A percentile compares a stretch with the other conserved stretches of the same genome.
Conservation (phyloP, 257 asterid genomes). For the Eucommia ulmoides region DNA sequence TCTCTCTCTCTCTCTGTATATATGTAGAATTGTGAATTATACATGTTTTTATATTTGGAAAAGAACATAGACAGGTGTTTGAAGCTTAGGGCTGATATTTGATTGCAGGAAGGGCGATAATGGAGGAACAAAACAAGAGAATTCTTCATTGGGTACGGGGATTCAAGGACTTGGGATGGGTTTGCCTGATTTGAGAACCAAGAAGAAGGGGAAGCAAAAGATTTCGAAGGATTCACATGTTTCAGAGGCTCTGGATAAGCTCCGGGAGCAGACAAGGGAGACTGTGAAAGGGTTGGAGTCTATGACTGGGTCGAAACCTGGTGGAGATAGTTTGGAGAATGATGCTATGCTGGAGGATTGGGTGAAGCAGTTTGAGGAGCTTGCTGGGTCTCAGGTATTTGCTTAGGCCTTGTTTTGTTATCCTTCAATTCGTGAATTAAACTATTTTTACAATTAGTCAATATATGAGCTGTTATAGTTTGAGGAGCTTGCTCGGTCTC, state of each 20-base stretch:
- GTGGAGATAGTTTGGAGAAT: constrained; percentile 39
- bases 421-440: neutral
- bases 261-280: constrained; percentile 90
- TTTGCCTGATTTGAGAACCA: constrained; percentile 78
- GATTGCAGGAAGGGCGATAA: constrained; percentile 28
- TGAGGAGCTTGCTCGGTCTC: constrained; percentile 92
- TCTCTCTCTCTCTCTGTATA: too few species aligned
- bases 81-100: too few species aligned
- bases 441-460: too few species aligned
- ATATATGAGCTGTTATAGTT: too few species aligned
- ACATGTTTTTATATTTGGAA: too few species aligned
- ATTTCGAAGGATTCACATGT: constrained; percentile 56
- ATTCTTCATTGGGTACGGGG: constrained; percentile 23
- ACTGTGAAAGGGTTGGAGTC: constrained; percentile 87
- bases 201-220: constrained; percentile 83
- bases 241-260: constrained; percentile 88
- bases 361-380: constrained; percentile 98
- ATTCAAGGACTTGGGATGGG: constrained; percentile 93
- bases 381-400: constrained; percentile 87
- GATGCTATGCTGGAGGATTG: constrained; percentile 90
- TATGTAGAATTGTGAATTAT: too few species aligned
- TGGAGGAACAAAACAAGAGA: constrained; percentile 42
- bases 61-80: too few species aligned
- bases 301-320: constrained; percentile 37
- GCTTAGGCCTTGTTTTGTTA: too few species aligned